Base-by-base conservation (phyloP, 2,329 filamentous ascomycete species). In the Ceratocystis colombiana region DNA sequence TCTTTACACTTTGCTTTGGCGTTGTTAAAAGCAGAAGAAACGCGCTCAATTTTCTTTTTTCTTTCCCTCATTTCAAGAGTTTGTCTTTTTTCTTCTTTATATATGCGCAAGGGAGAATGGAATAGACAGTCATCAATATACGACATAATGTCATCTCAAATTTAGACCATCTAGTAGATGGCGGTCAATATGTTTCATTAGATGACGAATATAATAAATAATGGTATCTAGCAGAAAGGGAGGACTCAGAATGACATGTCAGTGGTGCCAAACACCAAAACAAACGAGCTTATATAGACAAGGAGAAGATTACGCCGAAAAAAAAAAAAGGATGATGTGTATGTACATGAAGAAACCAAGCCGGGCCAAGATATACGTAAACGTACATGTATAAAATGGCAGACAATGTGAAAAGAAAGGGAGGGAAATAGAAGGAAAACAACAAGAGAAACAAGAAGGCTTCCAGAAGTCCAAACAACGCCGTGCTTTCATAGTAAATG, bases 21-120 rank as follows among this genome's bases (percentile, higher is more conserved):
- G 25, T 48, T 63, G 33, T 41, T 25, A 50, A 45, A 63, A 28
- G 30, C 61, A 28, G 10, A 53, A 53, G 15, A 53, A 53, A 53
- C 8, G 15, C 22, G 46, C n/a, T 7, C 37, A 41, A 41, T 41
- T 53, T 53, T 25, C 25, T 22, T 8, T 28, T 53, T 50, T 50
- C 15, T 28, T 48, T 48, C 46, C 15, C 5, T 15, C 2, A 53
- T 22, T 15, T 53, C 37, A 41, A 41, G 37, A 41, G 37, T 15
- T 53, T 53, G 20, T 41, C 22, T 53, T 50, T 10, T 15, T 28
- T 53, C 25, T 25, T 53, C 15, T 15, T 28, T 53, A 22, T 28
- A n/a, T 53, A 28, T 6, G 15, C 48, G 48, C 48, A 41, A 28
- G 10, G 22, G 15, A 7, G 37, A 15, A 41, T 41, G 37, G 12